Conservation (phyloP, 371 early-diverging fungal species). For the Capillidium rhysosporum region DNA sequence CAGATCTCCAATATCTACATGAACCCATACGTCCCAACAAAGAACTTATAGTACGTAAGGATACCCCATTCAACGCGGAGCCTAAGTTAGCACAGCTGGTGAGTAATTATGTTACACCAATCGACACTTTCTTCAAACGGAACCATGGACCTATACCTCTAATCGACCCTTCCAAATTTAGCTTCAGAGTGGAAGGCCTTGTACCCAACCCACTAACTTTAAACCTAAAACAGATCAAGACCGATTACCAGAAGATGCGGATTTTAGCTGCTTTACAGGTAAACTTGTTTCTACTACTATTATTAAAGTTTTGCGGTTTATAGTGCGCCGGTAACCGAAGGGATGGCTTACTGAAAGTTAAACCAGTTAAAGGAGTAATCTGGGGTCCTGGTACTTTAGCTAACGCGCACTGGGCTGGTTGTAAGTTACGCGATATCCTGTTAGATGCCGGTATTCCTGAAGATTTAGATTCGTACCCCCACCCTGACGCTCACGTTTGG, state of each 20-base stretch:
- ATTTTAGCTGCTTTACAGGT: conserved; percentile 8
- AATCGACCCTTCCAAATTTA: conserved; percentile 3
- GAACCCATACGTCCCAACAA: conserved; percentile 6
- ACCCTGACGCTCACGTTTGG: conserved; percentile 26
- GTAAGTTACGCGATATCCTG: conserved; percentile 51
- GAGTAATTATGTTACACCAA: conserved; percentile 31
- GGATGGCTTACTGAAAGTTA: conserved; percentile 53
- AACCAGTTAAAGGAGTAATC: conserved; percentile 47
- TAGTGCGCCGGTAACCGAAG: conserved; percentile 72
- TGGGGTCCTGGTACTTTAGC: conserved; percentile 56
- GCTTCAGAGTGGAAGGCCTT: conserved; percentile 14
- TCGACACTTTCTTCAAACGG: conserved; percentile 35
- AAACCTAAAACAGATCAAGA: not conserved
- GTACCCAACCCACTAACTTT: conserved; percentile 16
- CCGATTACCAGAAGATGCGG: not conserved
- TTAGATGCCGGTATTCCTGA: conserved; percentile 23
- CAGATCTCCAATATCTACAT: not conserved
- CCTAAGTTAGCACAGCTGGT: conserved; percentile 23
- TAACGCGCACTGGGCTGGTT: conserved; percentile 67
- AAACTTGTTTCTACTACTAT: not conserved
- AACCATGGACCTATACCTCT: conserved; percentile 70
- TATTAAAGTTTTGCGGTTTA: conserved; percentile 18
- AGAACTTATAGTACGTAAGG: not conserved
- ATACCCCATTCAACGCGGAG: conserved; percentile 31
- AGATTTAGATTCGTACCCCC: conserved; percentile 11